Base-by-base conservation (phyloP, 2,329 filamentous ascomycete species). In the Fusarium sp. region DNA sequence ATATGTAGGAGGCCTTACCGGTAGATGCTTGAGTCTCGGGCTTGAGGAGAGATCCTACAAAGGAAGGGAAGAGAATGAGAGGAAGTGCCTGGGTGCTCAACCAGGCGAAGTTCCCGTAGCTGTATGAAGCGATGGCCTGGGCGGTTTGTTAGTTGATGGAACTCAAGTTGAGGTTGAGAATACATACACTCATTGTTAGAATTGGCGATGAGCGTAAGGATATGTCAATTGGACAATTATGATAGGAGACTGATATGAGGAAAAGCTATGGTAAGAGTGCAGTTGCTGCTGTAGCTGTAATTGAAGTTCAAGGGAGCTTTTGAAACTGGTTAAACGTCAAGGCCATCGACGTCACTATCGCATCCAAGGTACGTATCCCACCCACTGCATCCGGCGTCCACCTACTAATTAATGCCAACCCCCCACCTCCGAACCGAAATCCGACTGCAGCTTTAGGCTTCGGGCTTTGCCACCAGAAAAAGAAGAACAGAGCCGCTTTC, bases 101-200 rank as follows among this genome's bases (percentile, higher is more conserved):
- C 85, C 85, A 87, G 70, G 78, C 82, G 44, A 85, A 78, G 55
- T 84, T 85, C 46, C 81, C 80, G 75, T 84, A 81, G 70, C 79
- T 83, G 74, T 85, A 87, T 15, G 80, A 73, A 54, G 83, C 81
- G 67, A 85, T 77, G 56, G 83, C 79, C 84, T 87, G 54, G 87
- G 54, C 21, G 12, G 38, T 36, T 17, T 39, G 59, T 54, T 39
- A 65, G 50, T 51, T 19, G 38, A n/a, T 56, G 21, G 30, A 28
- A 55, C 15, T 11, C 36, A 20, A 39, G 14, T 14, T 26, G 10
- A n/a, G 28, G 24, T 24, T 23, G 15, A 17, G 15, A 17, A 11
- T 6, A 68, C 62, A 17, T 62, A 72, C 70, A 26, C 66, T 71
- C 70, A 72, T 72, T 39, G 34, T 63, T 32, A n/a, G 6, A 30